A percentile compares a stretch with the other conserved stretches of the same genome.
phyloP scores from a whole-genome alignment of 2,329 filamentous ascomycete genomes.

The Pyricularia sp. region DNA sequence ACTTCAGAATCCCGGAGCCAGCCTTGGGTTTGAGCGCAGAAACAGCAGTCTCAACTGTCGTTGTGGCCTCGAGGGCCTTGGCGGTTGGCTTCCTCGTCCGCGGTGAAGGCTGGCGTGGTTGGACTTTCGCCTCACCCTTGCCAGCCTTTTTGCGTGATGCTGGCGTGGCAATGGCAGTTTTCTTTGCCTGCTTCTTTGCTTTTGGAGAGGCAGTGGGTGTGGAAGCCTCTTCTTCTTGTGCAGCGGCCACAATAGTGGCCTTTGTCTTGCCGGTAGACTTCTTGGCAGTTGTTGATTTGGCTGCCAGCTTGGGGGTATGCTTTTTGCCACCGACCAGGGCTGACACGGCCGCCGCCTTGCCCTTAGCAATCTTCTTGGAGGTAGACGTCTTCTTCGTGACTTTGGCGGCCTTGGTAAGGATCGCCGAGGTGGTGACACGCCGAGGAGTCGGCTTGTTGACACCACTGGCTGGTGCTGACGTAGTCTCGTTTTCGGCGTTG shows the following conservation, averaged over 20 bases:
- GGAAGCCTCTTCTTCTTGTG: slow-evolving; percentile 1
- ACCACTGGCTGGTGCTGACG: slow-evolving; percentile 12
- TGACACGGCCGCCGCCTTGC: neutral
- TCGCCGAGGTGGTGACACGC: slow-evolving; percentile 1
- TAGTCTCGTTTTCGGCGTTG: slow-evolving; percentile 20
- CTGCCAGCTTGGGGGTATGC: neutral
- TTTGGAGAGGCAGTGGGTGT: neutral
- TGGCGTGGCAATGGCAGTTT: neutral
- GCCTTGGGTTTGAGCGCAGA: neutral
- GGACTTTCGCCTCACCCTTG: neutral
- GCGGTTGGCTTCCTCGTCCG: neutral
- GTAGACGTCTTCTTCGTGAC: neutral
- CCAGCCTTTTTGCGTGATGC: neutral
- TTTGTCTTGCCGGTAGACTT: slow-evolving; percentile 5
- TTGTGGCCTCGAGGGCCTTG: neutral
- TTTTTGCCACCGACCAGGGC: neutral
- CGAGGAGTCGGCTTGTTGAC: slow-evolving; percentile 4
- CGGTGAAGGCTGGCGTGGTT: neutral
- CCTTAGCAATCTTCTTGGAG: slow-evolving; percentile 1
- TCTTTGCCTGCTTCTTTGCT: slow-evolving; percentile 2
- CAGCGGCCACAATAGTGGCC: neutral
- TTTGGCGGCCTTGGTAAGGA: slow-evolving; percentile 1
- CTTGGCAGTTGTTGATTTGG: neutral
- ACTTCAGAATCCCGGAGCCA: neutral
- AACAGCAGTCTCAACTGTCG: neutral